Base-by-base conservation (phyloP, 2,329 filamentous ascomycete species). In the Pyricularia sp. region DNA sequence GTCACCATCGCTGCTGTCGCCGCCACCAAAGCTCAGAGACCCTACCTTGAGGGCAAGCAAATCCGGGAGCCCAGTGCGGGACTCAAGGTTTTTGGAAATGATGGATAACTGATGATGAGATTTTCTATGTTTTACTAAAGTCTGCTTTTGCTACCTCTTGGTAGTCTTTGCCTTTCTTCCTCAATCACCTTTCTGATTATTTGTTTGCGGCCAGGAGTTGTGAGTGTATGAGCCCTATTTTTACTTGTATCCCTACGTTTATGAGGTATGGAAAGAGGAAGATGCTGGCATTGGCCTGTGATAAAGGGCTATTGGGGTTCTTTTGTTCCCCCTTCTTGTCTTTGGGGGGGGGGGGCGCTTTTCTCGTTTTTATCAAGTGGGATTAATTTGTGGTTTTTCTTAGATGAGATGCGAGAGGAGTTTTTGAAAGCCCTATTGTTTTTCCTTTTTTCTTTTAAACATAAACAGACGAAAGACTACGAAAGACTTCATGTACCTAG, bases 11-110 rank as follows among this genome's bases (percentile, higher is more conserved):
- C 25, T 67, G 36, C 25, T 67, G 50, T 68, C 69, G 64, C 72
- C 71, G 67, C 73, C 74, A 65, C 68, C 65, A 25, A 66, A 69
- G 17, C 70, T 73, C 25, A 70, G 68, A 50, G 77, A 78, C 55
- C 73, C 73, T 31, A 72, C 73, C 2, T n/a, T 61, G 42, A 69
- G 70, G 70, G 58, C 58, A 4, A 63, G 55, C 20, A 72, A 70
- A 72, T 77, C 76, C 63, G 76, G 75, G 55, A 84, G 81, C 74
- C 83, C 83, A 23, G 78, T 77, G 7, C 77, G 83, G 70, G 81
- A 81, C 70, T 83, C 83, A 33, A 82, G 78, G 73, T 87, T 87
- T 74, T 77, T 79, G 28, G 85, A 86, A 78, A 81, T 82, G 65
- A 77, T 86, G 65, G 75, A 78, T 26, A 61, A 26, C 25, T 61